These are phyloP conservation scores for Debaryomyces sp. DNA, from an alignment of 1,139 yeast species.

Conservation along the genomic window DNA sequence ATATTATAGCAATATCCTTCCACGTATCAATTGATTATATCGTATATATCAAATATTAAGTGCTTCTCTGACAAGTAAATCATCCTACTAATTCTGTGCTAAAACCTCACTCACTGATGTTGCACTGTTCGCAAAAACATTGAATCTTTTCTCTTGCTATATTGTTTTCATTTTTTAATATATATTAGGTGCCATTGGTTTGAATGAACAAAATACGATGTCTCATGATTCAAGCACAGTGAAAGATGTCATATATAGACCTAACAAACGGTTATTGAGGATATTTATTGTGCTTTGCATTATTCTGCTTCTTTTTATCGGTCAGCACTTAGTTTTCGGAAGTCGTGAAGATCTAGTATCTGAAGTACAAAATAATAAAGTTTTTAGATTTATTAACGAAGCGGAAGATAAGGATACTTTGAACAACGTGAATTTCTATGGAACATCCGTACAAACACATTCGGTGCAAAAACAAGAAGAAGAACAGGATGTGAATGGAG, in stretches of 20 bases:
- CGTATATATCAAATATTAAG: not conserved
- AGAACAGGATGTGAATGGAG: not conserved
- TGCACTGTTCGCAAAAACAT: slow-evolving; percentile 1
- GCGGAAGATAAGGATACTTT: not conserved
- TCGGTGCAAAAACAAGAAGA: not conserved
- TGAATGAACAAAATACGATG: not conserved
- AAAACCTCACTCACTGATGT: not conserved
- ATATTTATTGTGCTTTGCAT: not conserved
- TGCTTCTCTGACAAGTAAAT: not conserved
- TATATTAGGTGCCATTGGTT: not conserved
- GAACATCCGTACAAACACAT: not conserved
- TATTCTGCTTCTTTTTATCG: not conserved
- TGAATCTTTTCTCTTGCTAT: not conserved
- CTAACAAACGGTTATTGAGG: slow-evolving; percentile 2
- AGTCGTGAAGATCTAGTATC: not conserved
- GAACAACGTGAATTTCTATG: not conserved
- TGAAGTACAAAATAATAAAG: not conserved
- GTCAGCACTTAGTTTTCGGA: not conserved
- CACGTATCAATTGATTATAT: not conserved
- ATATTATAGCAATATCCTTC: not conserved
- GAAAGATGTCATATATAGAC: not conserved
- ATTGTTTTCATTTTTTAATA: not conserved
- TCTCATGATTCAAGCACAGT: not conserved
- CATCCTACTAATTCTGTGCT: not conserved
- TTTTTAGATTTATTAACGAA: not conserved